Base-by-base conservation (phyloP, 176 grass and related monocot species). In the Triticum turgidum region DNA sequence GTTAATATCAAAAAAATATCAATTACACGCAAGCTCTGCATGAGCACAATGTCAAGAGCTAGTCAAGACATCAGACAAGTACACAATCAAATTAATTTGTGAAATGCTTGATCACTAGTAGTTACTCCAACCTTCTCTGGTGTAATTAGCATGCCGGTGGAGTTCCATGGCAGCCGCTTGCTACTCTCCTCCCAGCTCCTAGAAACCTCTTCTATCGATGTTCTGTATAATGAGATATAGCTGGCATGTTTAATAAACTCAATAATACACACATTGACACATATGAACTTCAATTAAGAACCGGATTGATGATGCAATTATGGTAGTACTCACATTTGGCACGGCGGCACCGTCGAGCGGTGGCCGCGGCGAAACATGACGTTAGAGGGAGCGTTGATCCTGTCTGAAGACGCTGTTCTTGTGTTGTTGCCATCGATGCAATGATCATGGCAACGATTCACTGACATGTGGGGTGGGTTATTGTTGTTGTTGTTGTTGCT, bases 101-200 rank as follows among this genome's bases (percentile, higher is more conserved):
- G 18, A 59, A 59, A 21, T 4, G 18, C 18, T 59, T 59, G 18
- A 20, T 21, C 54, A 21, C 6, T 59, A 59, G 18, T 59, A 21
- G 22, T 27, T 49, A 77, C 17, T 69, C 5, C 33, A 77, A 91
- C 90, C 82, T 88, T 70, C 10, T 82, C 65, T 78, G 14, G 2
- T 45, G 82, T 22, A 33, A 65, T 56, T 52, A 56, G 56, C 24
- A 65, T 45, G 32, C 70, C 73, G 25, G 56, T 82, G 34, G 65
- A 82, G 65, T 65, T 56, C 86, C 78, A 64, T 47, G 72, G 82
- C 70, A 77, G 30, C 78, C 13, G 71, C 13, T 71, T 65, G 82
- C 54, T 88, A n/a, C 24, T 87, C 77, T 86, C 39, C 20, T 88
- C 92, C 89, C 83, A 87, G 54, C 38, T 80, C 88, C 89, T 84